Conservation (phyloP, 2,329 filamentous ascomycete species). For the Myriangium duriaei region DNA sequence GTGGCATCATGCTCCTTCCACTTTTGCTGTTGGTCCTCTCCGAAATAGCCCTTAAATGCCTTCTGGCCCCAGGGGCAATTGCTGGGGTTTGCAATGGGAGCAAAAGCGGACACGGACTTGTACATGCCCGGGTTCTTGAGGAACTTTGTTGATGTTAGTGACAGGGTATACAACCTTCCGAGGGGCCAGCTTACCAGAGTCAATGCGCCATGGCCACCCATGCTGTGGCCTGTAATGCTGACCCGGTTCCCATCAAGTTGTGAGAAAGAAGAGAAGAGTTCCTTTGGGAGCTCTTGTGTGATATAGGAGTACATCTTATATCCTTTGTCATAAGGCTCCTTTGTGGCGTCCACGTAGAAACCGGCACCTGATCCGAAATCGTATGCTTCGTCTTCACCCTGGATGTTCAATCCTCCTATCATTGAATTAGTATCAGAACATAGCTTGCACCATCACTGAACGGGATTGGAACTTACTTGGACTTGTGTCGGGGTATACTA, state of each 20-base stretch:
- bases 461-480: conserved; percentile 57
- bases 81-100: conserved; percentile 76
- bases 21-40: conserved; percentile 54
- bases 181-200: conserved; percentile 46
- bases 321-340: conserved; percentile 57
- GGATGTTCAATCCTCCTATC: conserved; percentile 59
- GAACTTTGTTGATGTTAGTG: conserved; percentile 38
- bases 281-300: conserved; percentile 68
- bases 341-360: conserved; percentile 85
- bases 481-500: conserved; percentile 90
- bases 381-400: conserved; percentile 75
- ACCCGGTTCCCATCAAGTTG: conserved; percentile 59
- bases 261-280: conserved; percentile 59
- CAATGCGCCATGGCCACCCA: conserved; percentile 93
- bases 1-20: conserved; percentile 91
- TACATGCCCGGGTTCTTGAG: conserved; percentile 85
- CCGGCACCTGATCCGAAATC: conserved; percentile 89
- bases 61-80: conserved; percentile 91
- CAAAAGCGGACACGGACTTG: conserved; percentile 78
- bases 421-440: no score
- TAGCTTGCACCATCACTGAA: no score
- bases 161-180: no score
- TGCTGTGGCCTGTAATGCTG: conserved; percentile 85
- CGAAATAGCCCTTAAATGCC: conserved; percentile 85
- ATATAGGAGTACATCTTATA: conserved; percentile 97